These are phyloP conservation scores for Dicorynia guianensis DNA, from an alignment of 306 rosid species.

Conservation along the genomic window DNA sequence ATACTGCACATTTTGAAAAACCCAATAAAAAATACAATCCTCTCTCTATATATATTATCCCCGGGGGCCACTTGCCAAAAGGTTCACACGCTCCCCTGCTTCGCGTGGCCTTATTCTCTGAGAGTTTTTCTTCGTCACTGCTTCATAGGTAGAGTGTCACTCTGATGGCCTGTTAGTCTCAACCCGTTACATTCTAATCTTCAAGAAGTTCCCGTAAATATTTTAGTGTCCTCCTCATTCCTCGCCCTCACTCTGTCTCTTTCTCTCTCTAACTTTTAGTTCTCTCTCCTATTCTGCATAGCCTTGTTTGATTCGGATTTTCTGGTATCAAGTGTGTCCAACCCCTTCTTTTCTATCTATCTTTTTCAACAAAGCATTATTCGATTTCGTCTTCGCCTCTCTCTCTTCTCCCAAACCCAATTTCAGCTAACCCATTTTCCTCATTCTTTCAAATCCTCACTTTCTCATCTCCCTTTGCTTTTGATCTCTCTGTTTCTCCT, in stretches of 20 bases:
- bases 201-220: not conserved
- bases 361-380: constrained; percentile 44
- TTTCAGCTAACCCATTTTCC: not conserved
- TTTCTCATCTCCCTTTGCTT: constrained; percentile 8
- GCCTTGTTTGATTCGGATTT: constrained; percentile 63
- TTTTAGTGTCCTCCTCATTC: not conserved
- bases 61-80: too few relatives aligned
- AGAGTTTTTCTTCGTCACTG: not conserved
- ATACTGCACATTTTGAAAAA: too few relatives aligned
- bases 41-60: too few relatives aligned
- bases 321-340: constrained; percentile 43
- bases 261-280: constrained; percentile 31
- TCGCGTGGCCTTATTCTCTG: not conserved
- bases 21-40: too few relatives aligned
- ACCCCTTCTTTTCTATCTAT: not conserved
- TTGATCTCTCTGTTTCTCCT: constrained; percentile 35
- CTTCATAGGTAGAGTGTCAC: not conserved
- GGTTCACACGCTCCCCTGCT: not conserved
- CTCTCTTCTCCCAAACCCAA: constrained; percentile 16
- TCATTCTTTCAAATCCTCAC: constrained; percentile 6
- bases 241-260: constrained; percentile 6
- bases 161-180: not conserved
- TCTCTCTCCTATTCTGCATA: constrained; percentile 63
- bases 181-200: not conserved
- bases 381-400: constrained; percentile 38